phyloP scores from a whole-genome alignment of 495 filamentous ascomycete genomes.

The Podospora fimiseda region DNA sequence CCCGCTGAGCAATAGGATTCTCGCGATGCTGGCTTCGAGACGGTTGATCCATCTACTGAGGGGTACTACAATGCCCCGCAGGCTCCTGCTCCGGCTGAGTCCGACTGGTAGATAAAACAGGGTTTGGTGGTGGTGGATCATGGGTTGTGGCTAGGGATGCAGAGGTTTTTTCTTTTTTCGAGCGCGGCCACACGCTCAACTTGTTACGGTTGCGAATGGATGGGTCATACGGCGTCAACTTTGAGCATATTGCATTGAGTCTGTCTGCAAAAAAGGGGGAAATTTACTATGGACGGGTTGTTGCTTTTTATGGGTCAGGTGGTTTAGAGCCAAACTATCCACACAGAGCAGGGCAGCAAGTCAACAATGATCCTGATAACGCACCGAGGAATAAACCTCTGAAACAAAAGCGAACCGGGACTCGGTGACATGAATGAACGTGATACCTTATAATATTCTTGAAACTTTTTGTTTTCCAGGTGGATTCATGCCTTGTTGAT shows the following conservation, averaged over 20 bases:
- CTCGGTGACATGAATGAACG: neutral
- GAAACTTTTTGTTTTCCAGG: neutral
- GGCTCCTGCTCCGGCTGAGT: neutral
- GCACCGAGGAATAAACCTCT: slow-evolving; percentile 20
- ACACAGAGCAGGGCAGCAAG: slow-evolving; percentile 21
- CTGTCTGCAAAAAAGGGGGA: slow-evolving; percentile 28
- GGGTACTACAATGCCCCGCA: neutral
- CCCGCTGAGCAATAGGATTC: slow-evolving; percentile 46
- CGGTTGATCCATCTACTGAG: too few relatives aligned
- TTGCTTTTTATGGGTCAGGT: slow-evolving; percentile 16
- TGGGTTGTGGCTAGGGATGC: slow-evolving; percentile 2
- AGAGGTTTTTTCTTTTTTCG: slow-evolving; percentile 14
- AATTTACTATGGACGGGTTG: slow-evolving; percentile 20
- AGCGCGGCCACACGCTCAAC: slow-evolving; percentile 18
- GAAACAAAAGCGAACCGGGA: slow-evolving; percentile 7
- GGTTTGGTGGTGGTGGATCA: neutral
- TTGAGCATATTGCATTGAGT: slow-evolving; percentile 33
- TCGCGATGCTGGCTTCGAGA: slow-evolving; percentile 2
- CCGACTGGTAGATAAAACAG: slow-evolving; percentile 18
- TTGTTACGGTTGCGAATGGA: slow-evolving; percentile 23
- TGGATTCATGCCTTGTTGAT: too few relatives aligned
- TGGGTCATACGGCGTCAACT: slow-evolving; percentile 32
- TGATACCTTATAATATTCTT: neutral
- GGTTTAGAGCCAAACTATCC: slow-evolving; percentile 19
- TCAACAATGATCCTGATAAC: slow-evolving; percentile 21